phyloP scores from a whole-genome alignment of 2,329 filamentous ascomycete genomes.

The Penicillium digitatum region DNA sequence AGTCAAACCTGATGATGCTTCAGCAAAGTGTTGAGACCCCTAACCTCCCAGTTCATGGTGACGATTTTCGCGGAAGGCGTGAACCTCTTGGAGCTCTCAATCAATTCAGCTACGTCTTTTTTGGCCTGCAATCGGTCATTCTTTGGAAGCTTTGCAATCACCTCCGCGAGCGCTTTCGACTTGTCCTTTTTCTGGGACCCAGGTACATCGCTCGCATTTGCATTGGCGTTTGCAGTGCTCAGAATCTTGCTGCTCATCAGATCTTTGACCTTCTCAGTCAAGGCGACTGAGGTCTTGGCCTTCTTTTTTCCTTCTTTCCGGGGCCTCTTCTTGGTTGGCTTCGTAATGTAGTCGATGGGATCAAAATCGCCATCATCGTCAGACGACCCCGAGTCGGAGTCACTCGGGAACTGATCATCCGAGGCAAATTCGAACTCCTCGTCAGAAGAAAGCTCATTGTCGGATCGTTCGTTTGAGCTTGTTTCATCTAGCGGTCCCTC shows the following conservation, averaged over 20 bases:
- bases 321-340: background rate
- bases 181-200: slow-evolving; percentile 23
- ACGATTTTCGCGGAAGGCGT: slow-evolving; percentile 23
- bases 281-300: background rate
- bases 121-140: slow-evolving; percentile 22
- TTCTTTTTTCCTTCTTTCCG: no score
- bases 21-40: slow-evolving; percentile 32
- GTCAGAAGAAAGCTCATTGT: background rate
- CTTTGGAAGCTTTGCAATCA: slow-evolving; percentile 31
- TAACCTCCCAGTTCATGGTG: slow-evolving; percentile 31
- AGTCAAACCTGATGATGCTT: slow-evolving; percentile 35
- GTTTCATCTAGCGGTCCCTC: background rate
- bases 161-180: slow-evolving; percentile 30
- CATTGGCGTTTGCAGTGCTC: slow-evolving; percentile 26
- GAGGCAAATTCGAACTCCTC: background rate
- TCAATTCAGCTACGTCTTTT: slow-evolving; percentile 25
- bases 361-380: background rate
- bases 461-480: no score
- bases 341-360: background rate
- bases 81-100: slow-evolving; percentile 31
- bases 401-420: background rate
- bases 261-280: background rate
- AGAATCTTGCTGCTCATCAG: background rate
- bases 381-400: background rate
- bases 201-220: slow-evolving; percentile 26